These are phyloP conservation scores for Podaxis sp. DNA, from an alignment of 768 basidiomycete genomes.

Conservation along the genomic window DNA sequence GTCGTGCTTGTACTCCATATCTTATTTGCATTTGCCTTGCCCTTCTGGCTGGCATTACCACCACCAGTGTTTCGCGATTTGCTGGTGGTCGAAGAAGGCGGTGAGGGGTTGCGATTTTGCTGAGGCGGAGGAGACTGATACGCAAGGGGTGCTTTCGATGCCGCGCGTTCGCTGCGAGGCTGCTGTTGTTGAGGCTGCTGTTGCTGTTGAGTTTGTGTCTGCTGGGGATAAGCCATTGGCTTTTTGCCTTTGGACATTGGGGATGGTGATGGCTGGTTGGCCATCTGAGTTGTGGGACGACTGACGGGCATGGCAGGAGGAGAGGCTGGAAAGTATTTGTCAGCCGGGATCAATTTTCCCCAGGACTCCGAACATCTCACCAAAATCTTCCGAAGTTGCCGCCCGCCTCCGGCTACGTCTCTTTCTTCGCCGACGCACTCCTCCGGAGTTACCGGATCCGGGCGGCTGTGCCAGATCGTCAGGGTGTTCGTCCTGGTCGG, in stretches of 20 bases:
- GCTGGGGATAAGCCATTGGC: conserved; percentile 74
- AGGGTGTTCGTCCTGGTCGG: conserved; percentile 3
- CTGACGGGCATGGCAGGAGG: conserved; percentile 34
- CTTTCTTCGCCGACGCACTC: conserved; percentile 4
- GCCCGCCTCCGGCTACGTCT: background rate
- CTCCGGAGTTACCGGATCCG: background rate
- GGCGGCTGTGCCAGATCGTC: conserved; percentile 6
- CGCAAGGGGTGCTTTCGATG: conserved; percentile 42
- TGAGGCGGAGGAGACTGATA: conserved; percentile 34
- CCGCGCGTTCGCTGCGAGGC: conserved; percentile 41
- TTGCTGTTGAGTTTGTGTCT: conserved; percentile 22
- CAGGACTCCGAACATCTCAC: conserved; percentile 9
- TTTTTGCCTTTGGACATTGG: conserved; percentile 90
- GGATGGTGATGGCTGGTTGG: conserved; percentile 50
- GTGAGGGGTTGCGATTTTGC: conserved; percentile 40
- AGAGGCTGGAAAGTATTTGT: conserved; percentile 32
- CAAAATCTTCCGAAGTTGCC: conserved; percentile 4
- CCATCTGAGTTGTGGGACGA: conserved; percentile 27
- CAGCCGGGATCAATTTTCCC: conserved; percentile 27
- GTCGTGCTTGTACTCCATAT: conserved; percentile 92
- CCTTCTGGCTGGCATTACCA: conserved; percentile 25
- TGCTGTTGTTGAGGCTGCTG: conserved; percentile 31
- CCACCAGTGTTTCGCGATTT: conserved; percentile 31
- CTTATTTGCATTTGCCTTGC: conserved; percentile 59
- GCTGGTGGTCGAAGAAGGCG: conserved; percentile 40